Base-by-base conservation (phyloP, 306 rosid genomes). In the Vigna unguiculata region DNA sequence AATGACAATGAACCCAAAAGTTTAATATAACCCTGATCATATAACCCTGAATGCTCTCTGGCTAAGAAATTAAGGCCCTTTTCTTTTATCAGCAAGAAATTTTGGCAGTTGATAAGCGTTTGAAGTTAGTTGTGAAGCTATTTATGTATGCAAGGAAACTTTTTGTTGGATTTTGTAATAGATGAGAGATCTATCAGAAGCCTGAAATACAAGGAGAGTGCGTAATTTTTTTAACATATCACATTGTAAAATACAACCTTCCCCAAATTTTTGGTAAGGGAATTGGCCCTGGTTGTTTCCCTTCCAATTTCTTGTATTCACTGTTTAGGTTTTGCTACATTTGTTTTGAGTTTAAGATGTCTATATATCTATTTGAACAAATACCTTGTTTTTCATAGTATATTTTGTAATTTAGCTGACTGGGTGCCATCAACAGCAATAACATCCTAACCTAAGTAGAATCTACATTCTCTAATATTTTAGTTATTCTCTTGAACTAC, bases 141-240 rank as follows among this genome's bases (percentile, higher is more conserved):
- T 59, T 69, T 17, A 34, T 74, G 8, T 8, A 14, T 41, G 60
- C 28, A 34, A 47, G n/a, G 41, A 36, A 21, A 66, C 8, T 74
- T 75, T 61, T 45, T 75, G 74, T 69, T 75, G 45, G 66, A 9
- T 69, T 81, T 75, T 36, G 54, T 68, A 17, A 48, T 81, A 28
- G 41, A 68, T 52, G 53, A 30, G 45, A 65, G 47, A 68, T 59
- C 43, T 41, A 11, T 76, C 41, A 28, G 61, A 17, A 68, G 32
- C 60, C 61, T 48, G 67, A 69, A 81, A 43, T 41, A 52, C 22
- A 41, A 28, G 67, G 62, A 28, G 25, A 28, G 25, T 25, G 52
- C 9, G 2, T 74, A 16, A 20, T 46, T 46, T 32, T 32, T 65
- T 65, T 28, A 32, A 21, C 72, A 20, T 69, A 32, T 59, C 6